A percentile compares a stretch with the other conserved stretches of the same genome.
phyloP scores from a whole-genome alignment of 1,284 basidiomycete species.

The Fomitopsis palustris region DNA sequence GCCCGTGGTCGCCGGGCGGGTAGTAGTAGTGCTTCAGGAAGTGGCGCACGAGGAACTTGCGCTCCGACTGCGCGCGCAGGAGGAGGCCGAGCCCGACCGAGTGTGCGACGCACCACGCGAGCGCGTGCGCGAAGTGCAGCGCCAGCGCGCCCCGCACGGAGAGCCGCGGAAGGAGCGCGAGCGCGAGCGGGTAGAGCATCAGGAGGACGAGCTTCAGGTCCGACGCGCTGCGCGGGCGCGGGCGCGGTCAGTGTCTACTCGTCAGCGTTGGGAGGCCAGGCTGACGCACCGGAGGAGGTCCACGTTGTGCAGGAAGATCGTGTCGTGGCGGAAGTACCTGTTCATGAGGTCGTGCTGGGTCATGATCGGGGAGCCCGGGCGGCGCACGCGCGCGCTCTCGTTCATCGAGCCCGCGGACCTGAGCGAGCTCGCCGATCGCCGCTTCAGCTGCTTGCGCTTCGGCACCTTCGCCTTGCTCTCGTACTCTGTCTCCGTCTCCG shows the following conservation, averaged over 20 bases:
- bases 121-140: slow-evolving; percentile 80
- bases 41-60: slow-evolving; percentile 90
- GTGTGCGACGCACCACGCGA: slow-evolving; percentile 87
- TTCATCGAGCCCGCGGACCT: slow-evolving; percentile 5
- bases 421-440: slow-evolving; percentile 10
- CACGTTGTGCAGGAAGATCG: slow-evolving; percentile 77
- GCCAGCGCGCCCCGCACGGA: slow-evolving; percentile 42
- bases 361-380: slow-evolving; percentile 15
- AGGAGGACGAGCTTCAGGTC: slow-evolving; percentile 67
- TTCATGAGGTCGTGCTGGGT: slow-evolving; percentile 89
- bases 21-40: slow-evolving; percentile 93
- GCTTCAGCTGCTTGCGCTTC: slow-evolving; percentile 8
- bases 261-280: slow-evolving; percentile 5
- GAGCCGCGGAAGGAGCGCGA: slow-evolving; percentile 43
- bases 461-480: slow-evolving; percentile 11
- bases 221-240: slow-evolving; percentile 53
- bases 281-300: slow-evolving; percentile 76
- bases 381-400: slow-evolving; percentile 11
- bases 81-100: slow-evolving; percentile 85
- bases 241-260: neutral
- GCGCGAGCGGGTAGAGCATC: slow-evolving; percentile 50
- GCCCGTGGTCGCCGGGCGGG: slow-evolving; percentile 51
- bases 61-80: slow-evolving; percentile 80
- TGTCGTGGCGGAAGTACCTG: slow-evolving; percentile 89
- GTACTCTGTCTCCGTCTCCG: slow-evolving; percentile 49